Evolutionary conservation across 2,329 filamentous ascomycete species (phyloP), one percentile per base, ranked within the genome.

Genomic region (Ceratocystis harringtonii): DNA sequence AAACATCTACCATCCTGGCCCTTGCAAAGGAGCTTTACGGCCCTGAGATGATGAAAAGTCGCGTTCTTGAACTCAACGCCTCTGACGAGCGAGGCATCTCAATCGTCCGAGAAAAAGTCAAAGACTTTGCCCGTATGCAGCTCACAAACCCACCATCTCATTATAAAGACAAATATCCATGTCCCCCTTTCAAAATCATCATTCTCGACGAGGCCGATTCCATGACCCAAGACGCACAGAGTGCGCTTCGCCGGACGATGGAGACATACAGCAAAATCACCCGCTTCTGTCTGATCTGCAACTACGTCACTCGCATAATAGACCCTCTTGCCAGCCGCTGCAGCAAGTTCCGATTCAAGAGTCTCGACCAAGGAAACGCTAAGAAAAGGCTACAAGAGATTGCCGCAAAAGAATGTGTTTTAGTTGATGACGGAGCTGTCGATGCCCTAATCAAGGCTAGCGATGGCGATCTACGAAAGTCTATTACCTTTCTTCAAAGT

Each of bases 181-280:
- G 92, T 73, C 94, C 94, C 25, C 94, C 94, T 0, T 99, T 96
- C 80, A 99, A 99, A 78, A 96, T 99, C 73, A 92, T 99, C 73
- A 90, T 99, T 68, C 84, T 99, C 67, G 94, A 99, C 76, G 94
- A 99, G 78, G 94, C 94, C 70, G 94, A 99, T 75, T 94, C 88
- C 70, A 97, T 99, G 92, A 99, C 94, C 48, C 92, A 97, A 75
- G 95, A 99, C 76, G 94, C 94, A 12, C 94, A 99, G 78, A 89
- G 86, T 68, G 94, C 95, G 4, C 80, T 99, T 66, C 83, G 94
- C 69, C 83, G 95, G 65, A 99, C 94, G 1, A 99, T 99, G 94
- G 94, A 99, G 78, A 95, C 91, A 58, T 97, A 97, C 76, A 89
- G 84, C 75, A 92, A 91, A 72, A 96, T 97, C 76, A 99, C 94